These are phyloP conservation scores for Alternaria gaisen DNA, from an alignment of 2,329 filamentous ascomycete species.

Conservation along the genomic window DNA sequence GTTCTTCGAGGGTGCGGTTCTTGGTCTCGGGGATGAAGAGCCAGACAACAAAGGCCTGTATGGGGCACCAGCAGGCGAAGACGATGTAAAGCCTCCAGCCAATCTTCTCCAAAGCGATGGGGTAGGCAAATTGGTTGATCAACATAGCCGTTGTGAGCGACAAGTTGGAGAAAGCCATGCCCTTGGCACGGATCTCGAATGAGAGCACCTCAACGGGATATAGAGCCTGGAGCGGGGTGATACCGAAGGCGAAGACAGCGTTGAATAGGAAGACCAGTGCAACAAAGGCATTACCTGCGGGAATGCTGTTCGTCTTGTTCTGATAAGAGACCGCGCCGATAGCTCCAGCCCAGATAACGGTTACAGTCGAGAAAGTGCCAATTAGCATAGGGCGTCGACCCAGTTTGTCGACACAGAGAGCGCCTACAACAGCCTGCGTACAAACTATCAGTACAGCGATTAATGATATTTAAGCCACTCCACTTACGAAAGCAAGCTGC, in stretches of 20 bases:
- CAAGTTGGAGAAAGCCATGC: slow-evolving; percentile 38
- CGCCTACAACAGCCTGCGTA: slow-evolving; percentile 42
- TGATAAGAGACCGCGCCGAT: slow-evolving; percentile 28
- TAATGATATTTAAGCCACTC: too few relatives aligned
- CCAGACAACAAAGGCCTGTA: slow-evolving; percentile 30
- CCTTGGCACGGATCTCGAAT: slow-evolving; percentile 48
- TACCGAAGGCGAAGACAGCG: slow-evolving; percentile 44
- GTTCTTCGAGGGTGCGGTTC: slow-evolving; percentile 38
- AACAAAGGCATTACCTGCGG: slow-evolving; percentile 40
- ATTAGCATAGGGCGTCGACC: slow-evolving; percentile 47
- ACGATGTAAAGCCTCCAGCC: slow-evolving; percentile 38
- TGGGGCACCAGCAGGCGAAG: slow-evolving; percentile 32
- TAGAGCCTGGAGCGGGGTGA: slow-evolving; percentile 47
- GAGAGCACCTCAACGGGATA: slow-evolving; percentile 49
- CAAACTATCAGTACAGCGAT: background rate
- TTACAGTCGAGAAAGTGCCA: slow-evolving; percentile 27
- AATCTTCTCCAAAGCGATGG: slow-evolving; percentile 35
- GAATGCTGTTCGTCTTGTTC: slow-evolving; percentile 17
- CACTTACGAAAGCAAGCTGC: slow-evolving; percentile 42
- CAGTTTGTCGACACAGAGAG: slow-evolving; percentile 45
- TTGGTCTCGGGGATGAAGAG: slow-evolving; percentile 41
- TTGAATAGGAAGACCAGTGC: slow-evolving; percentile 48
- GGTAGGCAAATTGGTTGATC: slow-evolving; percentile 44
- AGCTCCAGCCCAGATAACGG: slow-evolving; percentile 40
- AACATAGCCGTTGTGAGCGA: slow-evolving; percentile 32